These are phyloP conservation scores for Pistacia vera DNA, from an alignment of 345 rosid species.

Conservation along the genomic window DNA sequence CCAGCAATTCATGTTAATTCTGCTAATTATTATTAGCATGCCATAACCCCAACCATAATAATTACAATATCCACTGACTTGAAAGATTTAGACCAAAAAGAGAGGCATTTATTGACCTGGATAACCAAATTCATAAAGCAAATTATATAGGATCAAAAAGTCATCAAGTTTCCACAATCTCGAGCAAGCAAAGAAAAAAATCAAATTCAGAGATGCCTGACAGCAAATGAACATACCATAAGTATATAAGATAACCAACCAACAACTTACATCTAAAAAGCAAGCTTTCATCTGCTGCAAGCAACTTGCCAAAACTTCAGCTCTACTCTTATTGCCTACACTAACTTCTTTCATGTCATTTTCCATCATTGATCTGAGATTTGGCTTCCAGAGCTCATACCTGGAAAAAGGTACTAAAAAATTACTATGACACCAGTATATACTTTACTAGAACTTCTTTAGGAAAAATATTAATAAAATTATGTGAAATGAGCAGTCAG, in stretches of 20 bases:
- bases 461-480: not conserved
- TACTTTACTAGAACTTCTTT: not conserved
- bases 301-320: slow-evolving; percentile 80
- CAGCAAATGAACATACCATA: not conserved
- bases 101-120: not conserved
- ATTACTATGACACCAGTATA: not conserved
- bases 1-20: too few species aligned
- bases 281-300: slow-evolving; percentile 98
- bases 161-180: not conserved
- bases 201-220: not conserved
- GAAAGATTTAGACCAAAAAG: slow-evolving; percentile 12
- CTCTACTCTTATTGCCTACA: slow-evolving; percentile 75
- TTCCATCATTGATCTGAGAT: slow-evolving; percentile 95
- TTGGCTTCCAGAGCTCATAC: slow-evolving; percentile 97
- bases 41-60: too few species aligned
- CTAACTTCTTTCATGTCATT: slow-evolving; percentile 94
- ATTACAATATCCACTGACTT: not conserved
- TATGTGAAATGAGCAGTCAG: not conserved
- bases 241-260: not conserved
- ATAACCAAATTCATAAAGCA: not conserved
- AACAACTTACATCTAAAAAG: slow-evolving; percentile 81
- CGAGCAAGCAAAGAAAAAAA: not conserved
- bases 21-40: too few species aligned
- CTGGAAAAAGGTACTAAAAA: slow-evolving; percentile 40
- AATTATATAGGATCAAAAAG: not conserved